phyloP scores from a whole-genome alignment of 208 protist genomes.

The Naegleria gruberi region DNA sequence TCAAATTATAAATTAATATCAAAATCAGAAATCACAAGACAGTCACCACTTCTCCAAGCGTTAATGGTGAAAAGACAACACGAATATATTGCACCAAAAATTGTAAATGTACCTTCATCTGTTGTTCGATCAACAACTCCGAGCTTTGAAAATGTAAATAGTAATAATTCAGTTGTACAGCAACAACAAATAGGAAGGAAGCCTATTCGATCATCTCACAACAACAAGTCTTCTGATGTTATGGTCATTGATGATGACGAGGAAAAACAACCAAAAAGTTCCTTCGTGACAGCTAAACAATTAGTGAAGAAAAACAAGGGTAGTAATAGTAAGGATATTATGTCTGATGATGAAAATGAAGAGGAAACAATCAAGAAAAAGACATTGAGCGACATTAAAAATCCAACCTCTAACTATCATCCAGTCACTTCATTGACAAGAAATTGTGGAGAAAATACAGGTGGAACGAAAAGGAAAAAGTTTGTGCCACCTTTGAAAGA shows the following conservation, averaged over 20 bases:
- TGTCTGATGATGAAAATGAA: background rate
- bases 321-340: background rate
- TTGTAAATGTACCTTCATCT: background rate
- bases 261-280: background rate
- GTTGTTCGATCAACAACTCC: background rate
- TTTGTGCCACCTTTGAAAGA: background rate
- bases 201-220: background rate
- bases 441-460: background rate
- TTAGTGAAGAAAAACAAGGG: background rate
- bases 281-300: background rate
- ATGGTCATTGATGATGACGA: background rate
- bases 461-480: background rate
- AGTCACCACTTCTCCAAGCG: background rate
- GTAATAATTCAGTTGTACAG: background rate
- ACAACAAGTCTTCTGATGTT: background rate
- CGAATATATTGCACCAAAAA: background rate
- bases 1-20: background rate
- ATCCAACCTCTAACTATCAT: background rate
- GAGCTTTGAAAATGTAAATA: background rate
- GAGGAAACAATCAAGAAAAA: background rate
- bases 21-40: background rate
- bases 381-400: background rate
- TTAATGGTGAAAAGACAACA: background rate
- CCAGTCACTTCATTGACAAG: background rate
- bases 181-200: background rate